Percentiles rank a stretch among this genome's conserved stretches.
Evolutionary conservation across 345 rosid species (phyloP).

Genomic region (Populus deltoides): DNA sequence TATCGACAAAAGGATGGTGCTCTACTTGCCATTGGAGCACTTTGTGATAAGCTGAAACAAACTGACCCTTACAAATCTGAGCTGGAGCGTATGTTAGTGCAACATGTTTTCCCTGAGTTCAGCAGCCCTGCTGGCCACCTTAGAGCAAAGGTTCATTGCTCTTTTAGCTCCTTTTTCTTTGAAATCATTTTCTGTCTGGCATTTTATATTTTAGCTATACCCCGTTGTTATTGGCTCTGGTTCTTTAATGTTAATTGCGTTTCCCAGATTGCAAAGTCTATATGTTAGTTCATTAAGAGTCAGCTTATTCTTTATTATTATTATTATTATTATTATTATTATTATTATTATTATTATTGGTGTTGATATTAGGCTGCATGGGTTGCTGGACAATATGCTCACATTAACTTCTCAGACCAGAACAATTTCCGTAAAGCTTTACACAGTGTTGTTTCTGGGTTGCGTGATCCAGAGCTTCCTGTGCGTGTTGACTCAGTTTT

Average conservation of each 20-base stretch:
- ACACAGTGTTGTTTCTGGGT: constrained; percentile 81
- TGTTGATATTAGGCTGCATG: constrained; percentile 73
- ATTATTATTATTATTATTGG: constrained; percentile 1
- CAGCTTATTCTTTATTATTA: neutral
- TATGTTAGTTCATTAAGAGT: neutral
- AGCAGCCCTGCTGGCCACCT: constrained; percentile 92
- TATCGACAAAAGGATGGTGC: constrained; percentile 97
- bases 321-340: too few species aligned
- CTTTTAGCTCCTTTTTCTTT: constrained; percentile 10
- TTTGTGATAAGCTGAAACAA: constrained; percentile 94
- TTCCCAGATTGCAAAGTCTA: neutral
- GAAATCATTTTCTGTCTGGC: neutral
- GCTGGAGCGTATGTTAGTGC: constrained; percentile 90
- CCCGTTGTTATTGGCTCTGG: neutral
- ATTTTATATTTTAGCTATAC: constrained; percentile 7
- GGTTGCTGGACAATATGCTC: constrained; percentile 98
- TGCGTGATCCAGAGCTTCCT: constrained; percentile 94
- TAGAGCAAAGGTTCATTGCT: constrained; percentile 77
- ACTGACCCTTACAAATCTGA: constrained; percentile 91
- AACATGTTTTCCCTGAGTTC: constrained; percentile 97
- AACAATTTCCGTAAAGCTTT: constrained; percentile 77
- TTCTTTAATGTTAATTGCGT: neutral
- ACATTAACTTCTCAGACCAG: constrained; percentile 74
- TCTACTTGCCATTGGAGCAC: constrained; percentile 95
- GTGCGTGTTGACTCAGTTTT: constrained; percentile 98